Base-by-base conservation (phyloP, 768 basidiomycete genomes). In the Suillus luteus region DNA sequence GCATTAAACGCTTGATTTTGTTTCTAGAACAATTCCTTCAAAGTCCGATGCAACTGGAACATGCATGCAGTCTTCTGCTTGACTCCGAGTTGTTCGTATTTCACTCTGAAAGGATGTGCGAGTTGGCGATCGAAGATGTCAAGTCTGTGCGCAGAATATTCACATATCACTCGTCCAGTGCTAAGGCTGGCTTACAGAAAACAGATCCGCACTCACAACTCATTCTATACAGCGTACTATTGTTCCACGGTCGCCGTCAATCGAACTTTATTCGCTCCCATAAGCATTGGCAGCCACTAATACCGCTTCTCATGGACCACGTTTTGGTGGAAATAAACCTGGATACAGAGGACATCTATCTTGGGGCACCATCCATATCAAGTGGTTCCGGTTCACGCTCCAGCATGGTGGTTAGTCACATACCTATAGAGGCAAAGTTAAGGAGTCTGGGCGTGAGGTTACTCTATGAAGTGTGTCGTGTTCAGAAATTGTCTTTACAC, bases 51-150 rank as follows among this genome's bases (percentile, higher is more conserved):
- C 94, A 96, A 69, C 82, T 98, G 54, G 86, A 94, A 65, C 90
- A 95, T 72, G 94, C 94, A 12, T 90, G 91, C 68, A 79, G 83
- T 46, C 76, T 91, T 37, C 78, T 99, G 14, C 79, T 96, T 48
- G 85, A 87, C 61, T 95, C 93, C 0, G 95, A 96, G 71, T 83
- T 99, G 46, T 97, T 98, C 70, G 76, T 84, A 2, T 96, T 92
- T 70, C 95, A 98, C 75, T 95, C 93, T 3, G 95, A 95, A 71
- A 81, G 96, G 40, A 96, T 96, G 92, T 86, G 89, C 62, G 91
- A 93, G 67, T 83, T 91, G 48, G 79, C 95, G 55, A 79, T 90
- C 43, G 83, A 88, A 55, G 88, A 93, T 68, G 85, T 85, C 14
- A 82, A 84, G 72, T 80, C 82, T 71, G 91, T 94, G 72, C 71